Percentiles rank a stretch among this genome's conserved stretches.
Evolutionary conservation across 495 filamentous ascomycete genomes (phyloP).

Genomic region (Beverwykella pulmonaria): DNA sequence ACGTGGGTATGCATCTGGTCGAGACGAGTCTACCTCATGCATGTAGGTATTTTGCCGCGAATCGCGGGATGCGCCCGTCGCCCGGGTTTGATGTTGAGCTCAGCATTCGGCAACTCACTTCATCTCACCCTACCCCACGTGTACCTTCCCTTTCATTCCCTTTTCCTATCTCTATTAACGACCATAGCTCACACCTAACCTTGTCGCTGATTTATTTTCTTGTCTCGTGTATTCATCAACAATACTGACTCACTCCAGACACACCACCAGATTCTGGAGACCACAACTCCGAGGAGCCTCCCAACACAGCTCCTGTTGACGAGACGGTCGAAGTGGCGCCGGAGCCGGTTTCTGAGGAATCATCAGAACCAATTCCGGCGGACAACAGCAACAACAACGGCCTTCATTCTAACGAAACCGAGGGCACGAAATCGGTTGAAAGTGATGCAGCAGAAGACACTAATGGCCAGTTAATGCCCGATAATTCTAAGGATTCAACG

Average conservation of each 20-base stretch:
- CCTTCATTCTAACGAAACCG: no score
- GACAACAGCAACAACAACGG: no score
- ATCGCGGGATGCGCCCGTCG: neutral
- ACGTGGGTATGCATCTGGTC: slow-evolving; percentile 13
- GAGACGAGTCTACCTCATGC: slow-evolving; percentile 13
- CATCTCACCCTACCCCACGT: slow-evolving; percentile 4
- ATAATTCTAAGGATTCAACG: no score
- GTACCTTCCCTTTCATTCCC: neutral
- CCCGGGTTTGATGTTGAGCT: slow-evolving; percentile 5
- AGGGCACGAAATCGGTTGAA: no score
- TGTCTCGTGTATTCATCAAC: neutral
- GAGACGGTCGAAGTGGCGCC: neutral
- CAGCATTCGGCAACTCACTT: neutral
- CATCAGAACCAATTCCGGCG: no score
- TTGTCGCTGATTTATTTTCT: neutral
- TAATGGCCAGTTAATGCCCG: no score
- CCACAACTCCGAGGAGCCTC: neutral
- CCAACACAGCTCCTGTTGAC: neutral
- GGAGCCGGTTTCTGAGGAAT: no score
- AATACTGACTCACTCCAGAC: neutral
- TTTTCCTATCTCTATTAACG: neutral
- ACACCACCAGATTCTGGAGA: neutral
- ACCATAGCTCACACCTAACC: neutral
- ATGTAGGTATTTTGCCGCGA: slow-evolving; percentile 20
- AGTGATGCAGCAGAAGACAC: no score